Conservation (phyloP, 2,329 filamentous ascomycete genomes). For the Cercospora sp. region DNA sequence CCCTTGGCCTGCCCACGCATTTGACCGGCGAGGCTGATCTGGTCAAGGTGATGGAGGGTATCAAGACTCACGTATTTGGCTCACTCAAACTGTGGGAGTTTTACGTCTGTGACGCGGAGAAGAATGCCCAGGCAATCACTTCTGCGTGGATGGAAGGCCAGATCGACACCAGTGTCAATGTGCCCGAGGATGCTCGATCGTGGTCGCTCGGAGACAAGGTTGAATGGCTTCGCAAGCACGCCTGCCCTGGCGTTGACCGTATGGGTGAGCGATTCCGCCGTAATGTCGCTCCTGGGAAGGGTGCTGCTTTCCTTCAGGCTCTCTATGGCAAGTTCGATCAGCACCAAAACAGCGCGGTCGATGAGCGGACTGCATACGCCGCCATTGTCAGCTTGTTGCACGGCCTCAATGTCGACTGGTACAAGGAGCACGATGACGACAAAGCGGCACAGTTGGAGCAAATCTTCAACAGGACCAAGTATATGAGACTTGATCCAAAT, state of each 20-base stretch:
- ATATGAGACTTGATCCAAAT: conserved; percentile 86
- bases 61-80: conserved; percentile 77
- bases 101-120: conserved; percentile 79
- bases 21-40: conserved; percentile 72
- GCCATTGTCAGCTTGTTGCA: conserved; percentile 66
- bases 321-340: conserved; percentile 69
- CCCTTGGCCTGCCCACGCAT: conserved; percentile 72
- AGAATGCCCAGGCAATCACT: conserved; percentile 66
- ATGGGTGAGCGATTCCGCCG: conserved; percentile 80
- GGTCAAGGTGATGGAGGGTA: conserved; percentile 74
- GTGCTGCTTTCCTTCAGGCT: conserved; percentile 66
- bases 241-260: conserved; percentile 67
- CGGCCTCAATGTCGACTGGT: conserved; percentile 82
- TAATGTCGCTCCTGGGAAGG: conserved; percentile 65
- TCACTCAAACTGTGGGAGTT: conserved; percentile 87
- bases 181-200: conserved; percentile 55
- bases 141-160: conserved; percentile 69
- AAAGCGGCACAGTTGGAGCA: conserved; percentile 82
- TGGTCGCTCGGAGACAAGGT: conserved; percentile 62
- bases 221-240: conserved; percentile 66
- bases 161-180: conserved; percentile 55
- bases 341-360: conserved; percentile 51
- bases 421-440: conserved; percentile 88
- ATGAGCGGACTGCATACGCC: conserved; percentile 54
- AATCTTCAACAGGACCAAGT: conserved; percentile 91